Conservation (phyloP, 1,284 basidiomycete genomes). For the Apiotrichum mycotoxinovorans region DNA sequence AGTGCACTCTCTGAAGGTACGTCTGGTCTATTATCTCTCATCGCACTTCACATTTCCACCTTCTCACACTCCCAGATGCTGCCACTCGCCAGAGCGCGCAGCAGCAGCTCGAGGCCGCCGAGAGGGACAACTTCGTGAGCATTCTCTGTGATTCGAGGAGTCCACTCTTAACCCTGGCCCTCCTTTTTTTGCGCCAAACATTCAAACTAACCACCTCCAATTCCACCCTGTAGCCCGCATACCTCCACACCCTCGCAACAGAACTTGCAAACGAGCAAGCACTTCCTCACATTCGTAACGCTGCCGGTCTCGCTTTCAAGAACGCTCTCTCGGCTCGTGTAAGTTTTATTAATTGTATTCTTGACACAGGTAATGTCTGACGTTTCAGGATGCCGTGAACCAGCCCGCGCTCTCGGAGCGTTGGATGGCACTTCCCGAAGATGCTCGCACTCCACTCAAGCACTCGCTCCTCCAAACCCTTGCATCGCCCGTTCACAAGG, state of each 20-base stretch:
- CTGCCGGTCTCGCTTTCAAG: constrained; percentile 94
- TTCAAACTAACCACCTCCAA: no score
- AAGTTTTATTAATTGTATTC: constrained; percentile 54
- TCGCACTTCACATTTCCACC: constrained; percentile 22
- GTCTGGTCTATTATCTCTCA: constrained; percentile 49
- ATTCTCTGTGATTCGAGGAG: background rate
- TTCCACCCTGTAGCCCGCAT: constrained; percentile 66
- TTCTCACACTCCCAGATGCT: constrained; percentile 58
- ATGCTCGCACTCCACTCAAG: constrained; percentile 78
- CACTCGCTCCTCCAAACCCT: constrained; percentile 79
- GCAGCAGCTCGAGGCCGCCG: constrained; percentile 76
- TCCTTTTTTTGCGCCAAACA: background rate
- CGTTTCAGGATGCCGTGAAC: constrained; percentile 65
- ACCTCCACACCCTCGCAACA: constrained; percentile 78
- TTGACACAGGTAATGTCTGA: constrained; percentile 4
- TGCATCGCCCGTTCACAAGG: constrained; percentile 66
- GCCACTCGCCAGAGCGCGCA: constrained; percentile 83
- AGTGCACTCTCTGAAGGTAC: constrained; percentile 84
- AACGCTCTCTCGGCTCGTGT: constrained; percentile 88
- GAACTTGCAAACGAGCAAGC: constrained; percentile 73
- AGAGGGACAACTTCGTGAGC: constrained; percentile 78
- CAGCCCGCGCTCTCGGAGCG: constrained; percentile 71
- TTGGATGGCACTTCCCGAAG: constrained; percentile 73
- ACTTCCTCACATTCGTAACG: constrained; percentile 77
- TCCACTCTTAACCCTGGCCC: background rate